Conservation (phyloP, 2,329 filamentous ascomycete species). For the Penicillium digitatum region DNA sequence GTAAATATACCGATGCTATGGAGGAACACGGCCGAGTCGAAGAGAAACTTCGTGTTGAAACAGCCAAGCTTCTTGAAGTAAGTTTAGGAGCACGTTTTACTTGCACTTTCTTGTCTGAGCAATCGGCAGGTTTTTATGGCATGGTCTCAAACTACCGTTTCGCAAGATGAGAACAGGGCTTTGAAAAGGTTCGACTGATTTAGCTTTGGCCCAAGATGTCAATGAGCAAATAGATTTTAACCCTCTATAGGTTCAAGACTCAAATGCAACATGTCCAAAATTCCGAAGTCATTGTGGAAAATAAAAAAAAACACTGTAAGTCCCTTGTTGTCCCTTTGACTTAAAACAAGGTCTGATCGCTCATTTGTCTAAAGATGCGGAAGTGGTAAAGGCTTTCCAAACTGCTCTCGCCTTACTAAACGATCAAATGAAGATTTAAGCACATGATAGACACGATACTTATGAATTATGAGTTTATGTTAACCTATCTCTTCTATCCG, state of each 20-base stretch:
- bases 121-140: conserved; percentile 65
- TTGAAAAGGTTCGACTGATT: conserved; percentile 60
- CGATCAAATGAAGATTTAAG: conserved; percentile 24
- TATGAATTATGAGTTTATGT: conserved; percentile 6
- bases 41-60: conserved; percentile 62
- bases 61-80: conserved; percentile 63
- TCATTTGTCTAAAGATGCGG: conserved; percentile 32
- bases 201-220: background rate
- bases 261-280: conserved; percentile 71
- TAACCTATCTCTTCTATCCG: background rate
- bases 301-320: conserved; percentile 79
- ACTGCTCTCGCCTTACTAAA: conserved; percentile 46
- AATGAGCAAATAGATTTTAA: conserved; percentile 4
- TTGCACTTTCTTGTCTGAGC: background rate
- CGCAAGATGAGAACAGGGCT: conserved; percentile 71
- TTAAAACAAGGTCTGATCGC: conserved; percentile 11
- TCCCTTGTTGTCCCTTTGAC: conserved; percentile 9
- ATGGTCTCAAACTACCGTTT: conserved; percentile 70
- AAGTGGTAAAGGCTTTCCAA: conserved; percentile 49
- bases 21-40: conserved; percentile 61
- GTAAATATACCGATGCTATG: conserved; percentile 64
- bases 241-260: conserved; percentile 64
- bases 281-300: conserved; percentile 65
- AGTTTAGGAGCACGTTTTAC: background rate
- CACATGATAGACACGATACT: background rate